A percentile compares a stretch with the other conserved stretches of the same genome.
Evolutionary conservation across 1,284 basidiomycete genomes (phyloP).

Genomic region (Trichosporon coremiiforme): DNA sequence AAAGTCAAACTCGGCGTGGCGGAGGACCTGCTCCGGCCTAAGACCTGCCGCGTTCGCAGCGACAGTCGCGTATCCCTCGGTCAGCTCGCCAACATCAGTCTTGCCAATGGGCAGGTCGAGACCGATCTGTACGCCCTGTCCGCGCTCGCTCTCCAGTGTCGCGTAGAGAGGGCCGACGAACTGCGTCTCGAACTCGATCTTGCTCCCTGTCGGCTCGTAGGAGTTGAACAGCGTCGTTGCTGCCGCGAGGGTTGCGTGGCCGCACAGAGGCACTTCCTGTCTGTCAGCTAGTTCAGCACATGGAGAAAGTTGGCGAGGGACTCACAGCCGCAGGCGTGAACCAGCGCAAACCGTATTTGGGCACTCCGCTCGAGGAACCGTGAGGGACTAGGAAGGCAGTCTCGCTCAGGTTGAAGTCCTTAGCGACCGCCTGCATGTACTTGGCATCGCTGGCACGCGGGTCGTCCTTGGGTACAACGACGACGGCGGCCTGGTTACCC

Average conservation of each 20-base stretch:
- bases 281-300: not conserved
- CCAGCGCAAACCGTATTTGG: slow-evolving; percentile 46
- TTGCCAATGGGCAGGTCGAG: slow-evolving; percentile 71
- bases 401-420: slow-evolving; percentile 48
- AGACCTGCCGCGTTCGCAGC: slow-evolving; percentile 24
- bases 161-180: slow-evolving; percentile 42
- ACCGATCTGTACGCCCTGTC: slow-evolving; percentile 55
- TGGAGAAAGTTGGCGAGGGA: not conserved
- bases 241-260: slow-evolving; percentile 49
- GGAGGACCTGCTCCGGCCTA: slow-evolving; percentile 24
- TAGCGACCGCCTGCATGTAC: slow-evolving; percentile 37
- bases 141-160: slow-evolving; percentile 25
- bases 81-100: not conserved
- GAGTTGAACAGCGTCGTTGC: slow-evolving; percentile 40
- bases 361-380: slow-evolving; percentile 26
- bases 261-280: slow-evolving; percentile 48
- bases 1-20: slow-evolving; percentile 30
- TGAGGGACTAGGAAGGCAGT: slow-evolving; percentile 43
- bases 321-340: slow-evolving; percentile 46
- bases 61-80: not conserved
- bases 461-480: slow-evolving; percentile 38
- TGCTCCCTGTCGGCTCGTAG: slow-evolving; percentile 29
- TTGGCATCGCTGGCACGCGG: slow-evolving; percentile 36
- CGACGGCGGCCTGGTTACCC: slow-evolving; percentile 51
- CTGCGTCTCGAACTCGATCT: slow-evolving; percentile 40